phyloP scores from a whole-genome alignment of 495 filamentous ascomycete species.

The Filosporella fistucella region DNA sequence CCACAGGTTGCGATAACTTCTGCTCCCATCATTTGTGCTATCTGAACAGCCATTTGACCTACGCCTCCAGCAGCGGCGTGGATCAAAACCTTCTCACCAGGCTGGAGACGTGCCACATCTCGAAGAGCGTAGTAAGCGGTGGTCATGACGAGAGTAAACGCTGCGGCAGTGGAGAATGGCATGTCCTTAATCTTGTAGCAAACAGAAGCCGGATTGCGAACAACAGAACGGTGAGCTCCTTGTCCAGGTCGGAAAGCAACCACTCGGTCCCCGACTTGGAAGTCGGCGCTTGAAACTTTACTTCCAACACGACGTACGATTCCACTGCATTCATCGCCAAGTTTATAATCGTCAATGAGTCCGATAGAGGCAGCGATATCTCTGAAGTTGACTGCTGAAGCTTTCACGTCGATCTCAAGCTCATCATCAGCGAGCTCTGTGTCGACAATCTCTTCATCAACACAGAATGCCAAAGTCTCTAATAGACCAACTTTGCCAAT shows the following conservation, averaged over 20 bases:
- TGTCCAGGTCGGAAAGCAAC: slow-evolving; percentile 23
- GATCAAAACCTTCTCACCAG: slow-evolving; percentile 54
- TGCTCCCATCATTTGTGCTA: slow-evolving; percentile 49
- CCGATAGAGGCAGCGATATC: slow-evolving; percentile 29
- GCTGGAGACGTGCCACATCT: slow-evolving; percentile 37
- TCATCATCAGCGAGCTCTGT: slow-evolving; percentile 24
- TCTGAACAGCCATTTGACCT: slow-evolving; percentile 53
- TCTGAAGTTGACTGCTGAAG: slow-evolving; percentile 30
- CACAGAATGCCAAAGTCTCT: slow-evolving; percentile 14
- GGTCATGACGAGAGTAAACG: slow-evolving; percentile 49
- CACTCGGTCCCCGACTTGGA: slow-evolving; percentile 22
- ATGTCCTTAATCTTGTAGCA: slow-evolving; percentile 23
- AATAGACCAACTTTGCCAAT: slow-evolving; percentile 17
- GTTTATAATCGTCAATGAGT: slow-evolving; percentile 24
- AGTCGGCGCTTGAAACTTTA: slow-evolving; percentile 9
- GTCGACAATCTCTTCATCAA: slow-evolving; percentile 22
- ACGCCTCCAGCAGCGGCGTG: slow-evolving; percentile 54
- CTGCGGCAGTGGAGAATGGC: slow-evolving; percentile 27
- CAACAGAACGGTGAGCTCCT: slow-evolving; percentile 24
- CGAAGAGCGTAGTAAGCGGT: slow-evolving; percentile 53
- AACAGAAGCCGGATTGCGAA: slow-evolving; percentile 18
- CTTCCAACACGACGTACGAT: slow-evolving; percentile 19
- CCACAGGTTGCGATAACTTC: slow-evolving; percentile 55
- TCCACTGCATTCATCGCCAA: slow-evolving; percentile 24
- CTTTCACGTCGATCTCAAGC: slow-evolving; percentile 25